Evolutionary conservation across 768 basidiomycete species (phyloP).

Genomic region (Mycena alexandri): DNA sequence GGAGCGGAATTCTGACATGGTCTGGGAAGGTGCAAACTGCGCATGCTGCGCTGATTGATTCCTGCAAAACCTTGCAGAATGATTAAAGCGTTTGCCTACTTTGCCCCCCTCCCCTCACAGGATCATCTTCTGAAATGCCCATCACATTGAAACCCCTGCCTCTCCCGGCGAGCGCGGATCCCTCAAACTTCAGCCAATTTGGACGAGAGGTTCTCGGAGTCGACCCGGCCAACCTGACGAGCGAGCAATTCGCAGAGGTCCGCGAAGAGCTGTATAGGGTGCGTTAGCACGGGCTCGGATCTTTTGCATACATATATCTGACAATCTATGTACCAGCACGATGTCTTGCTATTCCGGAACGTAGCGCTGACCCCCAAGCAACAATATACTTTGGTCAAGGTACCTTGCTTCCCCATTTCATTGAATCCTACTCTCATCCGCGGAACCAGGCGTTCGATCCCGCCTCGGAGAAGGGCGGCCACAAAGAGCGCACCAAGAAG

Average conservation of each 20-base stretch:
- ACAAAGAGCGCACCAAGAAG: constrained; percentile 77
- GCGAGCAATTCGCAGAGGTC: constrained; percentile 75
- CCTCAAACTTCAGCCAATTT: constrained; percentile 75
- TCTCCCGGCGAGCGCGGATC: constrained; percentile 79
- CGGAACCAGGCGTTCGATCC: constrained; percentile 80
- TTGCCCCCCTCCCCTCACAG: not conserved
- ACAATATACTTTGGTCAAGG: constrained; percentile 90
- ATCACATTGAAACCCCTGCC: constrained; percentile 77
- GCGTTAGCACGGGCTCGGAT: constrained; percentile 25
- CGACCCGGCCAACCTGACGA: constrained; percentile 71
- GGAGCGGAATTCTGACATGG: constrained; percentile 11
- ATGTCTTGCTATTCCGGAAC: constrained; percentile 80
- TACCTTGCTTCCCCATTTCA: constrained; percentile 43
- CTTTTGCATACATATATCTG: constrained; percentile 12
- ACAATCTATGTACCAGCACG: constrained; percentile 60
- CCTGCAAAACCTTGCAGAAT: constrained; percentile 10
- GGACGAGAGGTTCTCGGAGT: constrained; percentile 84
- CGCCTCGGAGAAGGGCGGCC: constrained; percentile 75
- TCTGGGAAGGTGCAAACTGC: constrained; percentile 12
- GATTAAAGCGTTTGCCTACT: constrained; percentile 2
- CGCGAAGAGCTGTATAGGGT: constrained; percentile 84
- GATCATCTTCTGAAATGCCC: constrained; percentile 67
- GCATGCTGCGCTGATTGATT: constrained; percentile 10
- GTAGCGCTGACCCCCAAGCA: constrained; percentile 80
- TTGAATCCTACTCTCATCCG: constrained; percentile 21